Base-by-base conservation (phyloP, 169 alveolate genomes). In the Eimeria mitis region DNA sequence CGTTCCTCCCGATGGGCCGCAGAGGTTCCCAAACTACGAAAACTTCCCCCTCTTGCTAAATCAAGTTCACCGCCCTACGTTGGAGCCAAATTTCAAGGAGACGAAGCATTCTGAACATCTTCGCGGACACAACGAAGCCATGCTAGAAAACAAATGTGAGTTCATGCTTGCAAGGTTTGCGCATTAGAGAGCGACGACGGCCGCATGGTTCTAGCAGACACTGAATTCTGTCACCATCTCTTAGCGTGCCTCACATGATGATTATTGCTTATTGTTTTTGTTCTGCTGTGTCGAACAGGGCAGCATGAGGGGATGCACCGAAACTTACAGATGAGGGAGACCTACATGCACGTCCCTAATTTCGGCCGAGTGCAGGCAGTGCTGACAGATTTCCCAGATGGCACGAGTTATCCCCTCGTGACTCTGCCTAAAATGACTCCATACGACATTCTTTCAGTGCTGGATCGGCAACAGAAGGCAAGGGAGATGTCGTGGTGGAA, bases 351-450 rank as follows among this genome's bases (percentile, higher is more conserved):
- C 85, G 91, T 91, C 14, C 95, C 95, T 40, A 91, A 91, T 54
- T 91, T 91, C 95, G 95, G 95, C 34, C 95, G 95, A 70, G 87
- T 91, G 85, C 95, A 91, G 83, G 91, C 54, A 49, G 28, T 91
- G 16, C 71, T 47, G 59, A 63, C 91, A 4, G 79, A 81, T 28
- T 87, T 63, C 37, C 71, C 83, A 1, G 95, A 91, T 54, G 91
- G 95, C 28, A 91, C 95, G 61, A 78, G 88, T 11, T 91, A 91
- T 47, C 95, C 95, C 28, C 84, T 91, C 40, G 87, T 91, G 73
- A 91, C 95, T 37, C 89, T 91, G 0, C 95, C 95, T 1, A 91
- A 91, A 68, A 91, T 91, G 95, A 81, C 95, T n/a, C 95, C 95
- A 19, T 59, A 68, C 25, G 95, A 91, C 42, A 91, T 91, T 37